Evolutionary conservation across 2,329 filamentous ascomycete genomes (phyloP), one percentile per base, ranked within the genome.

Genomic region (Fusarium drepaniforme): DNA sequence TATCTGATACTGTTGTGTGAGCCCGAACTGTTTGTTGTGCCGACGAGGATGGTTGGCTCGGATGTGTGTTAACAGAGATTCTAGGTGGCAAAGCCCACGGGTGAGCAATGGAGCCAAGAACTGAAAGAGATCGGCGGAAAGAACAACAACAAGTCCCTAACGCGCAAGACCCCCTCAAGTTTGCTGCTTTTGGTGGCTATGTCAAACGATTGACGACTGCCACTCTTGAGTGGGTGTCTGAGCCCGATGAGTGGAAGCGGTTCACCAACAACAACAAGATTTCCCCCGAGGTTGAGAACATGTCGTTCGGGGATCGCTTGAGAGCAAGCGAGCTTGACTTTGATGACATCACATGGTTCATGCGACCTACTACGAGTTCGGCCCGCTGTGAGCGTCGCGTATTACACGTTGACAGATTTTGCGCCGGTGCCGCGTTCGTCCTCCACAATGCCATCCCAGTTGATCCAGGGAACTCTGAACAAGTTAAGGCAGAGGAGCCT

Each of bases 171-270:
- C 8, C 13, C 18, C 33, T 28, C 30, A 58, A 23, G 33, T 3
- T 16, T 4, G 5, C 33, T 18, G 13, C 18, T n/a, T 9, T 40
- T 11, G 8, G 38, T n/a, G 38, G 38, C 38, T 40, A 40, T 40
- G 8, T 38, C 56, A 15, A 58, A 8, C 30, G n/a, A 12, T n/a
- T 13, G 51, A 57, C 51, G n/a, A 35, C 51, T 37, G n/a, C 49
- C 30, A 57, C 53, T 16, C n/a, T 57, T 8, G 33, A 58, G n/a
- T 37, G 21, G 56, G 35, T 21, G 56, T 38, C 56, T 11, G 25
- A 60, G 16, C 15, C 16, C 5, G 66, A 68, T 3, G 28, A 64
- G 15, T 68, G 66, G 66, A 65, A 65, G 53, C 57, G n/a, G 8
- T 56, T 42, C 33, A 25, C 40, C 16, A n/a, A 3, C 1, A 59